A percentile compares a stretch with the other conserved stretches of the same genome.
Evolutionary conservation across 2,329 filamentous ascomycete species (phyloP).

Genomic region (Phialophora macrospora): DNA sequence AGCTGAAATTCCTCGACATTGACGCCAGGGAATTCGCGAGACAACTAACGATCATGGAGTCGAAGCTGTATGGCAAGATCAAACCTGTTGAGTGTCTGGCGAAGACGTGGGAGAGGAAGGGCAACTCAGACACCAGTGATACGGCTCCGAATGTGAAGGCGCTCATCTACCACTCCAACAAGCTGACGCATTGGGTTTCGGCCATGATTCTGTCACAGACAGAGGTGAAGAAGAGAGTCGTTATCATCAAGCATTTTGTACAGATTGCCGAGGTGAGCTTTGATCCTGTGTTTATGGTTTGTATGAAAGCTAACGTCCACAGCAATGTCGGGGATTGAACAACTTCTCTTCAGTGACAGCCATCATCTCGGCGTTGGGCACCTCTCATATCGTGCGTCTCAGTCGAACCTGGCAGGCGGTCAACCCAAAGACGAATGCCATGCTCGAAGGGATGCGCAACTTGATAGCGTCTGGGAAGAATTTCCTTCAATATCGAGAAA

Average conservation of each 20-base stretch:
- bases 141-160: conserved; percentile 94
- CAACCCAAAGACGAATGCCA: conserved; percentile 77
- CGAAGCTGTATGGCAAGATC: conserved; percentile 91
- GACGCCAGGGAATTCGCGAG: conserved; percentile 96
- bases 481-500: conserved; percentile 94
- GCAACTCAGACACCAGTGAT: conserved; percentile 73
- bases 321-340: conserved; percentile 93
- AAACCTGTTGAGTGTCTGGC: conserved; percentile 94
- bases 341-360: conserved; percentile 98
- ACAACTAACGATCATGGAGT: conserved; percentile 96
- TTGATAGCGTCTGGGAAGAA: conserved; percentile 98
- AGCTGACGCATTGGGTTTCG: conserved; percentile 98
- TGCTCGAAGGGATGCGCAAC: conserved; percentile 87
- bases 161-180: conserved; percentile 95
- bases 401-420: conserved; percentile 95
- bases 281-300: conserved; percentile 34
- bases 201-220: conserved; percentile 97
- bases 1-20: conserved; percentile 97
- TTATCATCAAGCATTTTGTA: conserved; percentile 98
- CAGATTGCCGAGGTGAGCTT: conserved; percentile 88
- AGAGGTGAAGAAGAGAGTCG: conserved; percentile 93
- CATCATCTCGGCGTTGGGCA: conserved; percentile 93
- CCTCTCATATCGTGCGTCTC: conserved; percentile 90
- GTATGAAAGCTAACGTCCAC: conserved; percentile 36
- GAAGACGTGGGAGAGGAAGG: conserved; percentile 99